Base-by-base conservation (phyloP, 345 rosid genomes). In the Eucalyptus globulus region DNA sequence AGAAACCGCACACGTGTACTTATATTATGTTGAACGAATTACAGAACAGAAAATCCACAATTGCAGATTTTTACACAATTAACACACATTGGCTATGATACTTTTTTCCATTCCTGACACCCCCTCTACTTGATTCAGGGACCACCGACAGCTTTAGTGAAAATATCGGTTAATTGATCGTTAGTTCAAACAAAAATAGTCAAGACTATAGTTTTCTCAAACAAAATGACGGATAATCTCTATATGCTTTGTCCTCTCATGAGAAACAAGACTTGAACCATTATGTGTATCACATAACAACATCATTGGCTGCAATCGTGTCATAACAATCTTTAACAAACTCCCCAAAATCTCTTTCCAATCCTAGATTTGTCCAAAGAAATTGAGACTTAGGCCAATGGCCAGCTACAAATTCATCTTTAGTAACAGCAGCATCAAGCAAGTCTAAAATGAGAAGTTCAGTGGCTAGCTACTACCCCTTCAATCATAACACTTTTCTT, bases 221-320 rank as follows among this genome's bases (percentile, higher is more conserved):
- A 47, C 2, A 62, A 3, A 62, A 62, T 62, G 17, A 62, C 5
- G 14, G 0, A 3, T 1, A 9, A 62, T 3, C 34, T 62, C 5
- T 62, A 62, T 62, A 62, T 29, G 9, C 2, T 62, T 62, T 6
- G 8, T 62, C 31, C 17, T 62, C 17, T 29, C 15, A 29, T 13
- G 69, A 62, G 27, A 62, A 62, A 29, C 72, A 62, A 6, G 19
- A 62, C 17, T 62, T 4, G 9, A 62, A 62, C 4, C 37, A 29
- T 27, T 14, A 12, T 62, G 19, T 29, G 0, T 29, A 29, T 62
- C 72, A 62, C 72, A 29, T 6, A 62, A 29, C 34, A 62, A 29
- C 10, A 0, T 14, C 37, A 62, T 29, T 4, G 19, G 34, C 14
- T 14, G 17, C 19, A 2, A 29, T 29, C 3, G 11, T 58, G 65